A percentile compares a stretch with the other conserved stretches of the same genome.
Evolutionary conservation across 2,329 filamentous ascomycete species (phyloP).

Genomic region (Aspergillus sp.): DNA sequence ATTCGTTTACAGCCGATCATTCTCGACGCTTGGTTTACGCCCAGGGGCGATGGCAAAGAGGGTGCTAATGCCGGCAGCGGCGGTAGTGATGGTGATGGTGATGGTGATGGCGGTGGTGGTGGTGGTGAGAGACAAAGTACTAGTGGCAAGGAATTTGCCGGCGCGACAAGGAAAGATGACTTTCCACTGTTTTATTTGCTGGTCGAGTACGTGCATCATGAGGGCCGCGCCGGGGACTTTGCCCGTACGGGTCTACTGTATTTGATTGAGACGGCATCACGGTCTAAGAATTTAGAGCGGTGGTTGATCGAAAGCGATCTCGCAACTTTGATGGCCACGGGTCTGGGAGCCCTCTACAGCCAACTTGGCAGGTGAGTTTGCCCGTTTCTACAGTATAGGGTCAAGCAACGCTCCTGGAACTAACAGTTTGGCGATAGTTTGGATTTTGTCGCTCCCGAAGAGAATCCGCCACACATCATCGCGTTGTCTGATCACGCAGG

Average conservation of each 20-base stretch:
- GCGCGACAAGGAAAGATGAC: constrained; percentile 78
- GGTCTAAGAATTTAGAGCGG: constrained; percentile 72
- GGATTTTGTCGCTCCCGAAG: constrained; percentile 69
- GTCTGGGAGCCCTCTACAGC: constrained; percentile 70
- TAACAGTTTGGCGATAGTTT: constrained; percentile 51
- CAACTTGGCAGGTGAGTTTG: constrained; percentile 51
- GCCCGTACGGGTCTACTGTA: constrained; percentile 88
- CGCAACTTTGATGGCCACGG: constrained; percentile 93
- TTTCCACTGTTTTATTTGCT: constrained; percentile 94
- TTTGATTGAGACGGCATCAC: constrained; percentile 86
- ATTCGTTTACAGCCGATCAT: constrained; percentile 83
- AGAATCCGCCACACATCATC: constrained; percentile 67
- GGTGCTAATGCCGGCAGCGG: not conserved
- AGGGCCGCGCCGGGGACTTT: constrained; percentile 91
- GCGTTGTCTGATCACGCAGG: constrained; percentile 80
- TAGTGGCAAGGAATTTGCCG: constrained; percentile 64
- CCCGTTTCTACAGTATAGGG: not conserved
- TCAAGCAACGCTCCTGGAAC: constrained; percentile 32
- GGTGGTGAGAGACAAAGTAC: constrained; percentile 32
- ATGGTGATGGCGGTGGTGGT: not conserved
- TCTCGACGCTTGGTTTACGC: constrained; percentile 83
- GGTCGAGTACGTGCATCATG: constrained; percentile 93
- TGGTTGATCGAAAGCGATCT: constrained; percentile 98
- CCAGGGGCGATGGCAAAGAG: constrained; percentile 37
- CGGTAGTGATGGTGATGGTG: no score